phyloP scores from a whole-genome alignment of 2,329 filamentous ascomycete species.

The Catunica adiposa region DNA sequence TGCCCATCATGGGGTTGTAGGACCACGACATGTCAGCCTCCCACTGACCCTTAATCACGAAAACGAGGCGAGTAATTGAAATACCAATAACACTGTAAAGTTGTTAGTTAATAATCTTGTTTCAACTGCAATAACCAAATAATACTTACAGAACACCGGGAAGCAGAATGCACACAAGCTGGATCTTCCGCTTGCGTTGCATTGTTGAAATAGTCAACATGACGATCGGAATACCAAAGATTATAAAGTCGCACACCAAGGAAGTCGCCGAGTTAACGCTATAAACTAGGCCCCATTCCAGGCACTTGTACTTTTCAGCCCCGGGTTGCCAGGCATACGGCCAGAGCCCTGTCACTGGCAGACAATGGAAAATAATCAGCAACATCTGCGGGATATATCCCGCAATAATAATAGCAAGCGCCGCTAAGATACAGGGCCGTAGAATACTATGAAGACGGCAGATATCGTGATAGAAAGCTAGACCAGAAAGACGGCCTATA shows the following conservation, averaged over 20 bases:
- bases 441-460: conserved; percentile 25
- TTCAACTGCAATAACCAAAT: neutral
- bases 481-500: conserved; percentile 33
- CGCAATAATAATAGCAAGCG: conserved; percentile 24
- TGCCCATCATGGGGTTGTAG: conserved; percentile 32
- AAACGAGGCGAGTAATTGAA: conserved; percentile 29
- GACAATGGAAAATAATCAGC: conserved; percentile 34
- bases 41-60: conserved; percentile 33
- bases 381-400: conserved; percentile 32
- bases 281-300: conserved; percentile 36
- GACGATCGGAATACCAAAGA: conserved; percentile 33
- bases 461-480: conserved; percentile 34
- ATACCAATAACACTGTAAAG: conserved; percentile 30
- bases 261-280: conserved; percentile 33
- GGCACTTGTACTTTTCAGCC: conserved; percentile 25
- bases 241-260: conserved; percentile 31
- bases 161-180: conserved; percentile 30
- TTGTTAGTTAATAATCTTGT: neutral
- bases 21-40: conserved; percentile 32
- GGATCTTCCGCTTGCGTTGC: conserved; percentile 27
- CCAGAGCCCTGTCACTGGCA: conserved; percentile 34
- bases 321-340: conserved; percentile 31
- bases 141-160: conserved; percentile 30
- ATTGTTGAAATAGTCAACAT: conserved; percentile 31
- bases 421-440: conserved; percentile 22